Base-by-base conservation (phyloP, 495 filamentous ascomycete species). In the Aspergillus campestris region DNA sequence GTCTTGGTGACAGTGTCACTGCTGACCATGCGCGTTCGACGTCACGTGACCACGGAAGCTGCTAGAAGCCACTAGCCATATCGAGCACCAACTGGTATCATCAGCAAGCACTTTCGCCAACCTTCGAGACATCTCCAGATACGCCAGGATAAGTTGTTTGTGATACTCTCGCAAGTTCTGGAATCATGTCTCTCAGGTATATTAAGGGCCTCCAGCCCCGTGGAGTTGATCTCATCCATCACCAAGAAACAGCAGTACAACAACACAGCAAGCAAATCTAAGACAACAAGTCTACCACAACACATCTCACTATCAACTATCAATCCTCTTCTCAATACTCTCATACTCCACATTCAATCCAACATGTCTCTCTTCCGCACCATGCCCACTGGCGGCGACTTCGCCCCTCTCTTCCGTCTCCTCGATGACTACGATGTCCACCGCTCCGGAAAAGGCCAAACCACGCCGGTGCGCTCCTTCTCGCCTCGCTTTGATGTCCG, bases 401-500 rank as follows among this genome's bases (percentile, higher is more conserved):
- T 70, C 51, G 40, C 56, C 14, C 59, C 69, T 32, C 61, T 74
- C 47, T 71, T 74, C 66, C 69, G 67, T 40, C 62, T 72, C 7
- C 55, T 72, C 31, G 68, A 72, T 45, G 66, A 70, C 60, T 70
- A 69, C 36, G 69, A 72, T 46, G 32, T 44, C 52, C 69, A 71
- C 57, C 66, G 65, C 45, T 57, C 60, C 34, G 51, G 37, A 44
- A 51, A 49, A 37, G 13, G 39, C 34, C 38, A 53, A n/a, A 6
- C 38, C 35, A 33, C 58, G 28, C 36, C 52, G 30, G 42, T 57
- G 28, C 65, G 64, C 38, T 66, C 75, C 30, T 90, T 89, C 69
- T 65, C 72, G 6, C 87, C 87, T 27, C 79, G 80, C 56, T 95
- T 96, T 66, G 90, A 96, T 61, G 72, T 95, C 46, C 77, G 75